Evolutionary conservation across 2,329 filamentous ascomycete species (phyloP).

Genomic region (Xylariaceae sp.): DNA sequence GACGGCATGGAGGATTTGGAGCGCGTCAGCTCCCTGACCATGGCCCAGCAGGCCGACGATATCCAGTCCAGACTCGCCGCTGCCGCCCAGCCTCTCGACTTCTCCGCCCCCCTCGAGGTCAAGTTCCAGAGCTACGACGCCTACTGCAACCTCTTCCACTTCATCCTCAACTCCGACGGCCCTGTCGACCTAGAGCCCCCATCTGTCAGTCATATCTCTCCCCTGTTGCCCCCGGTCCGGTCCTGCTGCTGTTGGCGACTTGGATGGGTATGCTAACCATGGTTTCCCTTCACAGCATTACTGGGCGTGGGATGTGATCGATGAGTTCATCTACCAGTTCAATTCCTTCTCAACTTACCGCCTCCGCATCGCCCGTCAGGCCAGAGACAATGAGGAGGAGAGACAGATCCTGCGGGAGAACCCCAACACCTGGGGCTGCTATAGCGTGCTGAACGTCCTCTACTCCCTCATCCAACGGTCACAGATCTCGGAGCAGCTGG

Average conservation of each 20-base stretch:
- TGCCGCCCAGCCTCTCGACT: conserved; percentile 91
- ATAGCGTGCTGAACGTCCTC: conserved; percentile 97
- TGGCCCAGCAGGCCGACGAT: conserved; percentile 75
- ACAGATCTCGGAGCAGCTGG: conserved; percentile 95
- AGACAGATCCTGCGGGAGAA: conserved; percentile 87
- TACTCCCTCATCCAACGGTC: conserved; percentile 98
- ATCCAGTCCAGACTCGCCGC: conserved; percentile 88
- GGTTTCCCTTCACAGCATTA: conserved; percentile 67
- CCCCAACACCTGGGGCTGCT: conserved; percentile 99
- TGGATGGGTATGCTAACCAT: conserved; percentile 25
- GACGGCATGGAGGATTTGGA: conserved; percentile 80
- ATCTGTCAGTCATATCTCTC: conserved; percentile 62
- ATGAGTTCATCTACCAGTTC: conserved; percentile 99
- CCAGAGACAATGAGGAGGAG: conserved; percentile 81
- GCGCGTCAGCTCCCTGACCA: conserved; percentile 62
- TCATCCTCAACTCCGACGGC: conserved; percentile 98
- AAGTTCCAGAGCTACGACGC: conserved; percentile 99
- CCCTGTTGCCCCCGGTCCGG: no score
- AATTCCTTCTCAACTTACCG: conserved; percentile 98
- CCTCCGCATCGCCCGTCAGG: conserved; percentile 78
- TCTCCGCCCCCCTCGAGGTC: conserved; percentile 88
- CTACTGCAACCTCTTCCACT: conserved; percentile 99
- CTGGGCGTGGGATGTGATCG: conserved; percentile 99
- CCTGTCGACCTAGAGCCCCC: conserved; percentile 95
- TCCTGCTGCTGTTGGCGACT: no score